A percentile compares a stretch with the other conserved stretches of the same genome.
Evolutionary conservation across 345 rosid species (phyloP).

Genomic region (Linum usitatissimum): DNA sequence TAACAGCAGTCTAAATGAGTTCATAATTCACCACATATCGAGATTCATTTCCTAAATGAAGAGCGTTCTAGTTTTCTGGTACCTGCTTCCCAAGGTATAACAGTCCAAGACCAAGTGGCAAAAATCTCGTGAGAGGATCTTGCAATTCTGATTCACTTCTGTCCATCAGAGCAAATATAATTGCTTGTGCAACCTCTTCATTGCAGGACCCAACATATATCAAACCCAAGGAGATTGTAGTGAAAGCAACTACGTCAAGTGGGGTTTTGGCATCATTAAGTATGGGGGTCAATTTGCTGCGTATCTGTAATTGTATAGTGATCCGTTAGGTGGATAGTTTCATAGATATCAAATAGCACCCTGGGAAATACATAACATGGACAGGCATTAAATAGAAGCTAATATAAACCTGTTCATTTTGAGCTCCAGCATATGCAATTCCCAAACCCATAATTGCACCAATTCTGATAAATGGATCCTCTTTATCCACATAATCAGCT

Average conservation of each 20-base stretch:
- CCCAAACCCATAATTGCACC: slow-evolving; percentile 97
- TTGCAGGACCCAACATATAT: slow-evolving; percentile 90
- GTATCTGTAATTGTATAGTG: slow-evolving; percentile 38
- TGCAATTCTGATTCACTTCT: slow-evolving; percentile 70
- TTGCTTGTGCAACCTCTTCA: slow-evolving; percentile 89
- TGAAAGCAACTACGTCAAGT: slow-evolving; percentile 79
- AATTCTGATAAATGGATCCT: slow-evolving; percentile 71
- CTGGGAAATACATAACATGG: neutral
- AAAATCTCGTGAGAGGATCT: slow-evolving; percentile 70
- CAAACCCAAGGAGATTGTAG: slow-evolving; percentile 85
- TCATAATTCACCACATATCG: neutral
- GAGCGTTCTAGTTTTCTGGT: neutral
- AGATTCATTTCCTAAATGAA: neutral
- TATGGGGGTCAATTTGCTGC: slow-evolving; percentile 45
- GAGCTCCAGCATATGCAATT: slow-evolving; percentile 86
- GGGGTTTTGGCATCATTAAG: slow-evolving; percentile 64
- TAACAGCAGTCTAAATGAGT: slow-evolving; percentile 8
- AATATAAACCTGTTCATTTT: slow-evolving; percentile 48
- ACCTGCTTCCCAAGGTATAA: slow-evolving; percentile 98
- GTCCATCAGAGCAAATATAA: slow-evolving; percentile 77
- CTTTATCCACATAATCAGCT: slow-evolving; percentile 49
- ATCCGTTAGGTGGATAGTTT: neutral
- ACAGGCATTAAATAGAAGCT: slow-evolving; percentile 1
- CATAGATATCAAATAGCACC: neutral
- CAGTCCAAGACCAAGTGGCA: slow-evolving; percentile 94